Conservation (phyloP, 805 yeast genomes). For the Saccharomyces mikatae region DNA sequence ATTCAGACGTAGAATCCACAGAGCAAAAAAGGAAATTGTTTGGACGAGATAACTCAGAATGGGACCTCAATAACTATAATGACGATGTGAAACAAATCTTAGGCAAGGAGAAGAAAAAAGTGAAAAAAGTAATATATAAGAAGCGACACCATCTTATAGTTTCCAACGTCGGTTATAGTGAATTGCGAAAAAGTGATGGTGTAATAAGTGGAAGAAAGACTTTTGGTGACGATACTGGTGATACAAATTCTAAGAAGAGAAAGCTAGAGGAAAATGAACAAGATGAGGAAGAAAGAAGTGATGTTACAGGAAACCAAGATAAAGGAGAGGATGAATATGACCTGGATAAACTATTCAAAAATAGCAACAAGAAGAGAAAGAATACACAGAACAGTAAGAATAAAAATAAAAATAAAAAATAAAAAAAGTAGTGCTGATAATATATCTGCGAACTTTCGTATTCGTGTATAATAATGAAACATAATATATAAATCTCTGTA, state of each 20-base stretch:
- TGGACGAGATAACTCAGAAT: slow-evolving; percentile 17
- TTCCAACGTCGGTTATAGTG: background rate
- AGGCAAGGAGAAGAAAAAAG: slow-evolving; percentile 1
- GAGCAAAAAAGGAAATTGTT: slow-evolving; percentile 2
- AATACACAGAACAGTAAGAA: slow-evolving; percentile 1
- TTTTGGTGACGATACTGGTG: background rate
- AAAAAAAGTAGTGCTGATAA: background rate
- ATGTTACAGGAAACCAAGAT: slow-evolving; percentile 35
- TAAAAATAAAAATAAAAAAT: background rate
- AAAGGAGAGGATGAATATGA: slow-evolving; percentile 16
- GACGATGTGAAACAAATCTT: background rate
- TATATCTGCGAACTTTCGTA: background rate
- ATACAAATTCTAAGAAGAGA: slow-evolving; percentile 18
- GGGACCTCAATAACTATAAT: slow-evolving; percentile 7
- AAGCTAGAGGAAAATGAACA: slow-evolving; percentile 4
- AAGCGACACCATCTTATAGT: background rate
- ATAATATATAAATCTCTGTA: background rate
- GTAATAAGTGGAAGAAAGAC: background rate
- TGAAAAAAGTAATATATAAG: background rate
- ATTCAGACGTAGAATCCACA: background rate
- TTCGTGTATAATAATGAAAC: background rate
- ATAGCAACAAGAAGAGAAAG: background rate
- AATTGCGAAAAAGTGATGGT: background rate
- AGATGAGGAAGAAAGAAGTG: slow-evolving; percentile 31
- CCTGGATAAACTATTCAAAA: slow-evolving; percentile 12